Base-by-base conservation (phyloP, 1,284 basidiomycete species). In the Sanghuangporus sanghuang region DNA sequence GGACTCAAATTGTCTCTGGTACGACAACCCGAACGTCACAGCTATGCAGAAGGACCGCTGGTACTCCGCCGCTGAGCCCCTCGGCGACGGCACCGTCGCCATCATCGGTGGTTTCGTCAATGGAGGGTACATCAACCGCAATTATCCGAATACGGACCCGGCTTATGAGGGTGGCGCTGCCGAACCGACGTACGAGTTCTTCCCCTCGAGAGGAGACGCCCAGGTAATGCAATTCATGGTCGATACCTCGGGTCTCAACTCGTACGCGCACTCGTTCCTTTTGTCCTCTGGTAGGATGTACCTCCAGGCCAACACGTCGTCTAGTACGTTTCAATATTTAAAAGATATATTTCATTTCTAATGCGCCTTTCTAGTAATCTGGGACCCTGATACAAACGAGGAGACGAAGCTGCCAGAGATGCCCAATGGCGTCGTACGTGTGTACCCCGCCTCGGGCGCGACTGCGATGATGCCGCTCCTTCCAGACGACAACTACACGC, bases 391-490 rank as follows among this genome's bases (percentile, higher is more conserved):
- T 2, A 80, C 76, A 60, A 89, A 89, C 72, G 69, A 76, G 46
- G 91, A 94, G 74, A 86, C 78, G 0, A 70, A 73, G 4, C 77
- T 88, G 2, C 86, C 85, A 1, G 73, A 79, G 67, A 88, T 89
- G 87, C 87, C 87, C 1, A 75, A 75, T 27, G 72, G 81, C 62
- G 85, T 95, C 59, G 82, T 85, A 50, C 89, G 93, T 63, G 93
- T 96, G 38, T 98, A 98, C 78, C 96, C 96, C 46, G 95, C 92
- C 0, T 96, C 94, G 0, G 95, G 89, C 62, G 95, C 91, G 8
- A 86, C 85, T 0, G 92, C 90, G 59, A 95, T 98, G 93, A 78
- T 96, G 6, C 95, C 96, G 1, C 79, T 98, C 46, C 95, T 92
- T 0, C 92, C 93, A 3, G 87, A 82, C 61, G 96, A 97, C 81